phyloP scores from a whole-genome alignment of 352 stramenopile genomes.

The Elongisporangium senticosum region DNA sequence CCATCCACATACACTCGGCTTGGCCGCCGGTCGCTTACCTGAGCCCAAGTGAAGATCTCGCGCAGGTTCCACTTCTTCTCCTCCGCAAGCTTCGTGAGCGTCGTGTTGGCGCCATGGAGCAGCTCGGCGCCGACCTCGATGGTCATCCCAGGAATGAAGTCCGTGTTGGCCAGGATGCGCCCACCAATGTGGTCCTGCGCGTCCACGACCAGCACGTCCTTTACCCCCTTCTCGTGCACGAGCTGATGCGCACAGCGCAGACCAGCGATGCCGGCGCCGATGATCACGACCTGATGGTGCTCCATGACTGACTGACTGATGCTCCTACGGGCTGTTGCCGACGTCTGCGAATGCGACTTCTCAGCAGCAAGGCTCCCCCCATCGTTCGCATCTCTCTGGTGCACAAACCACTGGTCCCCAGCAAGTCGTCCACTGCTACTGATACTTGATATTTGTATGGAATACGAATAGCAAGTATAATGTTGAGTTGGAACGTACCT shows the following conservation, averaged over 20 bases:
- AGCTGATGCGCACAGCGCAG: conserved; percentile 64
- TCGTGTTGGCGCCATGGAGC: conserved; percentile 71
- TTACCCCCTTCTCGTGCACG: conserved; percentile 41
- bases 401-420: conserved; percentile 17
- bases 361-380: neutral
- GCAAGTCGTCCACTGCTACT: conserved; percentile 3
- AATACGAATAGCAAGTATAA: conserved; percentile 1
- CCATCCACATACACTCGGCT: neutral
- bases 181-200: conserved; percentile 57
- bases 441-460: conserved; percentile 14
- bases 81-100: conserved; percentile 60
- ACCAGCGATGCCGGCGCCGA: conserved; percentile 62
- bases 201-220: conserved; percentile 72
- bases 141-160: conserved; percentile 67
- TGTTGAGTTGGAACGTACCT: neutral
- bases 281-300: conserved; percentile 61
- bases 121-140: conserved; percentile 75
- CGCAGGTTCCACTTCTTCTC: conserved; percentile 60
- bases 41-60: conserved; percentile 84
- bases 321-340: neutral
- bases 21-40: conserved; percentile 31
- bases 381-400: neutral
- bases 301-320: conserved; percentile 7
- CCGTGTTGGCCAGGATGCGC: conserved; percentile 51
- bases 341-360: neutral